Percentiles rank a stretch among this genome's conserved stretches.
phyloP scores from a whole-genome alignment of 106 monocot species.

The Dendrobium huoshanense region DNA sequence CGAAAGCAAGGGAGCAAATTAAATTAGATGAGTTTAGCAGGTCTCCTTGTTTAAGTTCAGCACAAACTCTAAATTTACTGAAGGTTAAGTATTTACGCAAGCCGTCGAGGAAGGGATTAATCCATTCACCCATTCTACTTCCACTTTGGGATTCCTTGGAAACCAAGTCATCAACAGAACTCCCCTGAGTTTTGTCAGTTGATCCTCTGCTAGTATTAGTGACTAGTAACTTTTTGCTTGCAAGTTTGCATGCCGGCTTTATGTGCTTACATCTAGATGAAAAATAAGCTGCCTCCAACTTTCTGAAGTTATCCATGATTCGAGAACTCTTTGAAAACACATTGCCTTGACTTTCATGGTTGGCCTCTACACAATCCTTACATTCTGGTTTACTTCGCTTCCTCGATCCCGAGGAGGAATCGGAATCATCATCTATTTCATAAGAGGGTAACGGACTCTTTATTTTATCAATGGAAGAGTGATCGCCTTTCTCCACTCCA shows the following conservation, averaged over 20 bases:
- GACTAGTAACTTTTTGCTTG: conserved; percentile 5
- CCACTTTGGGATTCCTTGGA: conserved; percentile 17
- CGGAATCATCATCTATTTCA: conserved; percentile 26
- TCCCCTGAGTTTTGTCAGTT: conserved; percentile 38
- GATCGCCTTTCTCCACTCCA: conserved; percentile 22
- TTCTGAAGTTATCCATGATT: conserved; percentile 90
- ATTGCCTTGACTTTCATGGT: conserved; percentile 5
- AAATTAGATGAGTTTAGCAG: conserved; percentile 70
- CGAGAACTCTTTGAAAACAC: conserved; percentile 57
- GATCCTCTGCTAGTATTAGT: conserved; percentile 33
- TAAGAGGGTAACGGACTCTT: conserved; percentile 14
- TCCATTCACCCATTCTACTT: conserved; percentile 43
- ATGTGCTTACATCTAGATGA: conserved; percentile 34
- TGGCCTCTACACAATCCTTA: conserved; percentile 13
- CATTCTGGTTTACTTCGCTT: conserved; percentile 40
- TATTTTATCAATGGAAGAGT: conserved; percentile 4
- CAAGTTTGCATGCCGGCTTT: conserved; percentile 14
- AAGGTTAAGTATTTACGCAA: conserved; percentile 75
- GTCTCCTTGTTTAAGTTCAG: conserved; percentile 79
- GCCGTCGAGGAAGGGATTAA: conserved; percentile 78
- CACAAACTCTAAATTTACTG: conserved; percentile 68
- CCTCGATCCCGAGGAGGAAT: conserved; percentile 30
- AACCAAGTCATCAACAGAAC: conserved; percentile 49
- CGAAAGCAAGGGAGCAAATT: conserved; percentile 85
- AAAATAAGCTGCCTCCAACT: conserved; percentile 81